These are phyloP conservation scores for Acer saccharum DNA, from an alignment of 345 rosid species.

Conservation along the genomic window DNA sequence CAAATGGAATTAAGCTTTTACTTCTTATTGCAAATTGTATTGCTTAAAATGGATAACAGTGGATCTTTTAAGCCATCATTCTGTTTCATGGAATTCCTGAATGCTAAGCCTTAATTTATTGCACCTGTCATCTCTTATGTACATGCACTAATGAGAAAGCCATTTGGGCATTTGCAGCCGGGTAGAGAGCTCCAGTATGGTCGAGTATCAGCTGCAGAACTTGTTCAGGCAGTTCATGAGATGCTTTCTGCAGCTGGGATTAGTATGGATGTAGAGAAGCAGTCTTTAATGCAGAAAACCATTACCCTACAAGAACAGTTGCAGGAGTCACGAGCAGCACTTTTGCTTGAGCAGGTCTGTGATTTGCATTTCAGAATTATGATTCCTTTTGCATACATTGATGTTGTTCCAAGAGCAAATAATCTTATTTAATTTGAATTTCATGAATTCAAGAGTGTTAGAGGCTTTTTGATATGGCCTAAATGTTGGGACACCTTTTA, in stretches of 20 bases:
- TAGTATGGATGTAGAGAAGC: slow-evolving; percentile 77
- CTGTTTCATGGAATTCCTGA: neutral
- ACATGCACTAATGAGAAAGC: neutral
- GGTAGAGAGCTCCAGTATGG: slow-evolving; percentile 62
- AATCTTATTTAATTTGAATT: neutral
- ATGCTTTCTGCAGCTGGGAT: slow-evolving; percentile 95
- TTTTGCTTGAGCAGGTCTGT: slow-evolving; percentile 84
- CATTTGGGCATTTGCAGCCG: slow-evolving; percentile 41
- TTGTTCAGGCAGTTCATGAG: slow-evolving; percentile 89
- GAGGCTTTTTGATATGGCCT: neutral
- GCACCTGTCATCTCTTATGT: neutral
- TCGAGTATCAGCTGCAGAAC: slow-evolving; percentile 78
- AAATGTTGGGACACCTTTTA: neutral
- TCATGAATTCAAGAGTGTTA: neutral
- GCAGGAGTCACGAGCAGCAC: slow-evolving; percentile 74
- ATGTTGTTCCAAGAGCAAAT: neutral
- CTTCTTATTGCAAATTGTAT: neutral
- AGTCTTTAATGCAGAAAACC: slow-evolving; percentile 68
- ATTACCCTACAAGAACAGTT: slow-evolving; percentile 76
- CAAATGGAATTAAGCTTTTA: neutral
- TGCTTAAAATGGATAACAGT: neutral
- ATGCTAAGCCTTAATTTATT: neutral
- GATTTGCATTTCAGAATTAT: neutral
- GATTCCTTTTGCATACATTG: neutral
- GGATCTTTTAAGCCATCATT: neutral